Percentiles rank a stretch among this genome's conserved stretches.
These are phyloP conservation scores for Sporothrix variecibatus DNA, from an alignment of 2,329 filamentous ascomycete genomes.

Conservation along the genomic window DNA sequence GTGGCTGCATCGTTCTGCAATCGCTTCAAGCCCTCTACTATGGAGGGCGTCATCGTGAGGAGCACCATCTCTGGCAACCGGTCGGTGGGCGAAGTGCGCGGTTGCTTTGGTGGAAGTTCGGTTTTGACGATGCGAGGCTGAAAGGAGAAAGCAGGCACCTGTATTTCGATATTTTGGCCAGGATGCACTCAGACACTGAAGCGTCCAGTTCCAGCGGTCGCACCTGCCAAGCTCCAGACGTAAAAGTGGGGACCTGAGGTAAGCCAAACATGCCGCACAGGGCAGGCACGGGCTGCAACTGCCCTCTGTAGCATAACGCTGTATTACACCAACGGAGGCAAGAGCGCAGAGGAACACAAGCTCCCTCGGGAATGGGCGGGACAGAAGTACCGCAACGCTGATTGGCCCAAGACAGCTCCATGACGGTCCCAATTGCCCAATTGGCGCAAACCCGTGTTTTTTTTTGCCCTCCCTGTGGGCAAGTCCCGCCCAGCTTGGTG, in stretches of 20 bases:
- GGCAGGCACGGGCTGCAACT: slow-evolving; percentile 17
- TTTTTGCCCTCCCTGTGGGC: slow-evolving; percentile 17
- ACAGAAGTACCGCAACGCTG: not conserved
- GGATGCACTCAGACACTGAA: not conserved
- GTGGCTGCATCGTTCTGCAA: slow-evolving; percentile 5
- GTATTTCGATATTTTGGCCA: not conserved
- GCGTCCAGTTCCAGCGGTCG: not conserved
- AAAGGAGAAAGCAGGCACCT: not conserved
- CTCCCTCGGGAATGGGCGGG: slow-evolving; percentile 24
- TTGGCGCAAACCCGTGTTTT: slow-evolving; percentile 18
- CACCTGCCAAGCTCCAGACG: slow-evolving; percentile 12
- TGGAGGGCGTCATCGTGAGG: slow-evolving; percentile 71
- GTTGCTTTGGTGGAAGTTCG: not conserved
- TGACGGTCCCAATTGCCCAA: slow-evolving; percentile 14
- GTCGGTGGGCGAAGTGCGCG: not conserved
- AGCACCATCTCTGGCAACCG: slow-evolving; percentile 61
- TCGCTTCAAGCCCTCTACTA: slow-evolving; percentile 62
- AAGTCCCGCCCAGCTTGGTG: not conserved
- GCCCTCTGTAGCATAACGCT: slow-evolving; percentile 3
- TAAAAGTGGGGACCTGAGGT: slow-evolving; percentile 4
- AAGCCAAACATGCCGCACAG: not conserved
- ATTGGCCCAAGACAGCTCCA: slow-evolving; percentile 24
- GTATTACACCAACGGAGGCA: slow-evolving; percentile 1
- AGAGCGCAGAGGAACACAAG: not conserved
- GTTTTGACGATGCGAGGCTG: not conserved